Base-by-base conservation (phyloP, 257 asterid genomes). In the Fraxinus pennsylvanica region DNA sequence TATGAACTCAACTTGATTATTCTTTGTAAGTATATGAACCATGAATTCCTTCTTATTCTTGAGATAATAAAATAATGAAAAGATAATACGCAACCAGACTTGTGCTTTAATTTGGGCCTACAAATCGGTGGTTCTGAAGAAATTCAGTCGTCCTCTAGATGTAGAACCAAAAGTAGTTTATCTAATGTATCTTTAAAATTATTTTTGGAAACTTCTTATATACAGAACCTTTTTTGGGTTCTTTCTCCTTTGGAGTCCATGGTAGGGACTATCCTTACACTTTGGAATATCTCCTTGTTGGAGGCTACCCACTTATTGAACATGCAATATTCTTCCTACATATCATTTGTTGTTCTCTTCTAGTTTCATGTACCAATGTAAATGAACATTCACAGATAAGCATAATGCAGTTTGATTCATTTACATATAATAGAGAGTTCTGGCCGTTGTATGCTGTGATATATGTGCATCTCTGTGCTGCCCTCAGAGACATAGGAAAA, bases 1-100 rank as follows among this genome's bases (percentile, higher is more conserved):
- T 57, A 57, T 57, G 66, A 57, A n/a, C 66, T 57, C 25, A n/a
- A 57, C n/a, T 57, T 57, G 27, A 57, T 57, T 57, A 57, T 57
- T 57, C 66, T 57, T 57, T 57, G 29, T n/a, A 57, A 17, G 66
- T 22, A 57, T 57, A n/a, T 57, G 66, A 57, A 57, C 66, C 29
- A n/a, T 57, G 66, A 57, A 19, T 57, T 57, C 66, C 25, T 57
- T 57, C 9, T 57, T 19, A 6, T n/a, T 57, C 27, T 57, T 57
- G 27, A 19, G 66, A 57, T 21, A 22, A 59, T 17, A 54, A 54
- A 54, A 15, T 19, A 54, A 54, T 54, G 65, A 19, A 54, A 5
- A 54, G 8, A 19, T 54, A 54, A 15, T 14, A 52, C 1, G 1
- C 65, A 54, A 54, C 65, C 65, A 54, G 9, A 54, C 65, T 54